These are phyloP conservation scores for Sinapis alba DNA, from an alignment of 441 rosid genomes.

Conservation along the genomic window DNA sequence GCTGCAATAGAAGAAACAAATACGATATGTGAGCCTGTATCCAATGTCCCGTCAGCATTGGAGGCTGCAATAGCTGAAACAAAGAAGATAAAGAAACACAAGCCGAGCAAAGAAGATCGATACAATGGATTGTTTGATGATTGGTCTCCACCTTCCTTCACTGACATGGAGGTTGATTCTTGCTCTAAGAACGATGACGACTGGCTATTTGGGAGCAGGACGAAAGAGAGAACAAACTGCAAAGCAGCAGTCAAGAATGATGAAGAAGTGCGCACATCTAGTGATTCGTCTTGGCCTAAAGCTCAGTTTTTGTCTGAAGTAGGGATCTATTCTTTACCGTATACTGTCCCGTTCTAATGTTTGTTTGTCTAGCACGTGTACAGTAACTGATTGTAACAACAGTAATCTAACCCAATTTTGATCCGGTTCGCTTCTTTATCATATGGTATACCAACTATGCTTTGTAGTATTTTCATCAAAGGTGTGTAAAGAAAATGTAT, in stretches of 20 bases:
- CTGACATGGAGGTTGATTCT: background rate
- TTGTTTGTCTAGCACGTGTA: constrained; percentile 2
- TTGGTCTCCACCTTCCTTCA: constrained; percentile 4
- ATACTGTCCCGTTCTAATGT: constrained; percentile 55
- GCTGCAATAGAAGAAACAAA: constrained; percentile 49
- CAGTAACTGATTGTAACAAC: constrained; percentile 12
- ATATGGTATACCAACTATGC: background rate
- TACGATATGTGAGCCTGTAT: background rate
- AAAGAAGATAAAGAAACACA: constrained; percentile 30
- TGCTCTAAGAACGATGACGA: background rate
- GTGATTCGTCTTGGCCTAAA: constrained; percentile 36
- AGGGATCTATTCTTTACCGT: constrained; percentile 65
- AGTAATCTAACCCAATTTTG: constrained; percentile 36
- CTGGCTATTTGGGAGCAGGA: constrained; percentile 24
- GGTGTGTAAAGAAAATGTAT: background rate
- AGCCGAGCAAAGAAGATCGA: constrained; percentile 15
- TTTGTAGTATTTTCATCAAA: background rate
- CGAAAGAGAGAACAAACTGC: background rate
- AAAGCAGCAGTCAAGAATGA: constrained; percentile 5
- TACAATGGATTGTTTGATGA: constrained; percentile 29
- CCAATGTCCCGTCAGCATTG: constrained; percentile 4
- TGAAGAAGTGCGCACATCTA: background rate
- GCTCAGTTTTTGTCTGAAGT: constrained; percentile 47
- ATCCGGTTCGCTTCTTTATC: background rate
- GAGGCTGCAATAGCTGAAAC: constrained; percentile 49